These are phyloP conservation scores for Papiliotrema terrestris DNA, from an alignment of 1,284 basidiomycete species.

Conservation along the genomic window DNA sequence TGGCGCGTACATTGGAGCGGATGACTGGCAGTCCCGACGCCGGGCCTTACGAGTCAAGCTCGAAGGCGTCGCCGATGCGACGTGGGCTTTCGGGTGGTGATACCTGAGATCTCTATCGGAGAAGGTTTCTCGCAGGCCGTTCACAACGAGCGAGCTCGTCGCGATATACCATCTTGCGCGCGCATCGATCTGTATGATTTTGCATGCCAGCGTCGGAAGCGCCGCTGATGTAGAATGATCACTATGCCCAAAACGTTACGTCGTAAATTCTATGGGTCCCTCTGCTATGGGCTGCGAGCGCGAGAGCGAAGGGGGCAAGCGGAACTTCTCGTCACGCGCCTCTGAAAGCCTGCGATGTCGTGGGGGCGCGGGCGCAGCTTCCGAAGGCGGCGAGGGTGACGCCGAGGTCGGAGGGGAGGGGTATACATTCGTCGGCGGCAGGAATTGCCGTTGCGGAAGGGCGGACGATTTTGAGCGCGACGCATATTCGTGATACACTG, in stretches of 20 bases:
- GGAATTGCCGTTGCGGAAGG: slow-evolving; percentile 14
- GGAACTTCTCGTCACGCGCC: not conserved
- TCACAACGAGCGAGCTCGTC: too few species aligned
- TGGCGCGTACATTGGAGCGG: slow-evolving; percentile 88
- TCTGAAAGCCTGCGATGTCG: not conserved
- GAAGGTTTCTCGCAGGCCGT: too few species aligned
- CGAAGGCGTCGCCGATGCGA: slow-evolving; percentile 4
- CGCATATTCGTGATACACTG: slow-evolving; percentile 25
- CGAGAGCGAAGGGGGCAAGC: not conserved
- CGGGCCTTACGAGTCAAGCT: slow-evolving; percentile 26
- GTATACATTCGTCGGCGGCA: slow-evolving; percentile 19
- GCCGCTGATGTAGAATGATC: not conserved
- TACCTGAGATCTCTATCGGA: too few species aligned
- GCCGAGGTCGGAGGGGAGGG: slow-evolving; percentile 42
- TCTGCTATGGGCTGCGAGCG: slow-evolving; percentile 1
- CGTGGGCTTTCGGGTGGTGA: slow-evolving; percentile 28
- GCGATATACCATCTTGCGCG: too few species aligned
- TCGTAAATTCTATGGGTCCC: not conserved
- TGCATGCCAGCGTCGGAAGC: too few species aligned
- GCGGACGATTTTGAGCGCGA: slow-evolving; percentile 31
- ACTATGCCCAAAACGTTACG: not conserved
- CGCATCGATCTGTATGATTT: too few species aligned
- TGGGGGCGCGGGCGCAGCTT: not conserved
- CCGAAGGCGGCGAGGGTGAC: slow-evolving; percentile 31
- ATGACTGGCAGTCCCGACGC: slow-evolving; percentile 78